A percentile compares a stretch with the other conserved stretches of the same genome.
These are phyloP conservation scores for Cochlearia excelsa DNA, from an alignment of 345 rosid genomes.

Conservation along the genomic window DNA sequence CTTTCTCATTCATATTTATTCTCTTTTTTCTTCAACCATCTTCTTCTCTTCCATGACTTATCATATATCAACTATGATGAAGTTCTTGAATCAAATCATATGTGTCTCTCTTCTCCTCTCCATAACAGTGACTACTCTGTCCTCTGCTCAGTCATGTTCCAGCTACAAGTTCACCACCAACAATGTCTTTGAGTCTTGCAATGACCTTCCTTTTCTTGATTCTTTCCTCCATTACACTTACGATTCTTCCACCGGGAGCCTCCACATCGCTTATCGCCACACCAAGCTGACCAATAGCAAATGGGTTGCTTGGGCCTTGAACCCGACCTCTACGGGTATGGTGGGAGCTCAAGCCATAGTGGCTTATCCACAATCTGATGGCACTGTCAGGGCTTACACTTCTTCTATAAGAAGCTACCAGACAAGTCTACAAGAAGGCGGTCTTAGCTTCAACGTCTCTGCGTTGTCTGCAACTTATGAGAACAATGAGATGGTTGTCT, in stretches of 20 bases:
- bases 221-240: constrained; percentile 72
- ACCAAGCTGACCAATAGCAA: constrained; percentile 41
- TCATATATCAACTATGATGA: constrained; percentile 20
- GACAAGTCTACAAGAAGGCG: constrained; percentile 50
- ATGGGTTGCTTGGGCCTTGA: constrained; percentile 95
- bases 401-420: constrained; percentile 53
- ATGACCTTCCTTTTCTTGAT: constrained; percentile 66
- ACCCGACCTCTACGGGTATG: constrained; percentile 69
- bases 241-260: constrained; percentile 49
- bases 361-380: constrained; percentile 59
- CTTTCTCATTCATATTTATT: constrained; percentile 29
- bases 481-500: constrained; percentile 61
- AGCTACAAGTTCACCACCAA: constrained; percentile 59
- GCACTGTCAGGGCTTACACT: constrained; percentile 61
- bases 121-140: constrained; percentile 18
- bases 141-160: constrained; percentile 53
- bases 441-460: constrained; percentile 64
- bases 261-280: constrained; percentile 75
- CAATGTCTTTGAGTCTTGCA: constrained; percentile 57
- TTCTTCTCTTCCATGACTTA: constrained; percentile 31
- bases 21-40: constrained; percentile 24
- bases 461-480: constrained; percentile 51
- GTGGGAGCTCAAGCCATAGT: constrained; percentile 77
- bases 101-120: constrained; percentile 27
- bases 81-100: constrained; percentile 21